These are phyloP conservation scores for Amphicarpaea edgeworthii DNA, from an alignment of 306 rosid genomes.

Conservation along the genomic window DNA sequence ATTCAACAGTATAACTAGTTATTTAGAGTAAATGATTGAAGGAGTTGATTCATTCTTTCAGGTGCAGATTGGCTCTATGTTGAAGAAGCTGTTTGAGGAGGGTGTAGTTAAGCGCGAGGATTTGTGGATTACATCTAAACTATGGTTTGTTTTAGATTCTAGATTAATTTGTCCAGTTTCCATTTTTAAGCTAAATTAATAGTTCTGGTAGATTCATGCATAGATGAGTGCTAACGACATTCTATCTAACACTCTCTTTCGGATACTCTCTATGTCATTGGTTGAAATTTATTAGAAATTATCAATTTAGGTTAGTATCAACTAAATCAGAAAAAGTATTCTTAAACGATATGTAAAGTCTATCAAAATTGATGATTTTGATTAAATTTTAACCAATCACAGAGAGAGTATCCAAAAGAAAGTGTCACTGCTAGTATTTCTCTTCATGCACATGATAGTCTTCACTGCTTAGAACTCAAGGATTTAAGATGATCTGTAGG, in stretches of 20 bases:
- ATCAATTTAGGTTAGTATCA: no score
- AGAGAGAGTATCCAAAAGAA: no score
- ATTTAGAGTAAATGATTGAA: slow-evolving; percentile 11
- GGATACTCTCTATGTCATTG: no score
- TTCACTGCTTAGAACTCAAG: slow-evolving; percentile 8
- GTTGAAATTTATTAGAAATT: no score
- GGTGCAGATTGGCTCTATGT: slow-evolving; percentile 70
- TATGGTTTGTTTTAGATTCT: slow-evolving; percentile 62
- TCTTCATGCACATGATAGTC: slow-evolving; percentile 12
- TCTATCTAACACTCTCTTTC: no score
- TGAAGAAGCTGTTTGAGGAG: slow-evolving; percentile 75
- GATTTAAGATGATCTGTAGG: slow-evolving; percentile 57
- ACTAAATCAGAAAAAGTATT: no score
- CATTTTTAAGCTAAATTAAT: slow-evolving; percentile 2
- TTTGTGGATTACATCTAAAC: slow-evolving; percentile 90
- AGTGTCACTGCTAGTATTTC: no score
- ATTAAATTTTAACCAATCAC: no score
- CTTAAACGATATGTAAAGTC: no score
- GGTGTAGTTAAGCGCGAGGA: slow-evolving; percentile 85
- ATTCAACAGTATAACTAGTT: neutral
- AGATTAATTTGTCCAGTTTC: slow-evolving; percentile 16
- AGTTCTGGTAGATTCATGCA: slow-evolving; percentile 17
- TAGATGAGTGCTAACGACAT: no score
- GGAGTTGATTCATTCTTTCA: slow-evolving; percentile 14
- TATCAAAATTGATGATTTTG: no score